A percentile compares a stretch with the other conserved stretches of the same genome.
These are phyloP conservation scores for Pseudotsuga menziesii DNA, from an alignment of 75 land plant species.

Conservation along the genomic window DNA sequence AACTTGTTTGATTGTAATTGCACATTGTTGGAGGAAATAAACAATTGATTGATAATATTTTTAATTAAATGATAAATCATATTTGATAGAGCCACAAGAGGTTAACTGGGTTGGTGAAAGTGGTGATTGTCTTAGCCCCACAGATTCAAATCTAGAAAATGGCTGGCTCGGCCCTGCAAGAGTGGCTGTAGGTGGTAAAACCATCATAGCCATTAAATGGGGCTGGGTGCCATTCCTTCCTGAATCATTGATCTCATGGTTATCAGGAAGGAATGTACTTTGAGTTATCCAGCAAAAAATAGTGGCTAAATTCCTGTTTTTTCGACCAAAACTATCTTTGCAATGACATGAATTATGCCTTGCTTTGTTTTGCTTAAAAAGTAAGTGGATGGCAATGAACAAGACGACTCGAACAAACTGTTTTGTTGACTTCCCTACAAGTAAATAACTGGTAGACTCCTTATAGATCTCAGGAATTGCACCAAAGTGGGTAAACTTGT, in stretches of 20 bases:
- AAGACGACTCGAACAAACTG: not conserved
- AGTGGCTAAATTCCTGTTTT: not conserved
- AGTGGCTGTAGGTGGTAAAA: too few species aligned
- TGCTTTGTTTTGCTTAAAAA: not conserved
- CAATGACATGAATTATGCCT: not conserved
- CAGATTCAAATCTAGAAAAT: too few species aligned
- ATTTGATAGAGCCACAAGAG: not conserved
- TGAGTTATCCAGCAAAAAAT: not conserved
- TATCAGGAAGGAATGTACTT: not conserved
- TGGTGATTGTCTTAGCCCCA: too few species aligned
- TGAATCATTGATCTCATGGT: too few species aligned
- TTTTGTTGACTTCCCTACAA: not conserved
- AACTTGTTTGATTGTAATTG: too few species aligned
- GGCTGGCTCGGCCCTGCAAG: too few species aligned
- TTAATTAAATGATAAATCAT: not conserved
- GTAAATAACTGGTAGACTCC: not conserved
- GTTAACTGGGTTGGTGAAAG: too few species aligned
- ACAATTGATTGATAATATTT: not conserved
- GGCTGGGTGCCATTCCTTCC: too few species aligned
- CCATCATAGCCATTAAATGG: too few species aligned
- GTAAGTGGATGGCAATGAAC: not conserved
- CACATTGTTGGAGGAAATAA: slow-evolving; percentile 1
- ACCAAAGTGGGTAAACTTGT: not conserved
- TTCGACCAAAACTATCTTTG: not conserved
- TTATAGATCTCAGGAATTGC: not conserved